These are phyloP conservation scores for Claviceps capensis DNA, from an alignment of 2,329 filamentous ascomycete species.

Conservation along the genomic window DNA sequence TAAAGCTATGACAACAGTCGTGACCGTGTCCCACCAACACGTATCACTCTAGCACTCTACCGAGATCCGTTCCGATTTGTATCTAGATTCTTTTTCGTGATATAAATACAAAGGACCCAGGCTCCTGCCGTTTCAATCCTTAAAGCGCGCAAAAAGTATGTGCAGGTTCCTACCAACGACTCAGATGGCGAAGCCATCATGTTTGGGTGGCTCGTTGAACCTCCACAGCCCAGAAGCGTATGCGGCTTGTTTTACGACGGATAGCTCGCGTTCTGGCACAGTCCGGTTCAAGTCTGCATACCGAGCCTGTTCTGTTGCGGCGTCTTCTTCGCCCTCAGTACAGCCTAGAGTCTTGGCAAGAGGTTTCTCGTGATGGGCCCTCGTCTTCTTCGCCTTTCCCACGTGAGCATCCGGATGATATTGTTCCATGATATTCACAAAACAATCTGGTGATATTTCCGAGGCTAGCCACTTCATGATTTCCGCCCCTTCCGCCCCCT, in stretches of 20 bases:
- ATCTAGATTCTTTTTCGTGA: background rate
- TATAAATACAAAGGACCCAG: background rate
- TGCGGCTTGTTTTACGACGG: conserved; percentile 51
- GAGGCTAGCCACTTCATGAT: conserved; percentile 67
- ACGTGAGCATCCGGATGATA: conserved; percentile 73
- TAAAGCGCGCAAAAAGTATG: background rate
- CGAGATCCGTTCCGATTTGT: background rate
- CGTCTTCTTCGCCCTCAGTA: conserved; percentile 20
- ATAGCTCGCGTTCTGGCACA: conserved; percentile 45
- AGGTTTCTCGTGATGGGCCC: conserved; percentile 12
- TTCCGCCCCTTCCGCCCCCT: conserved; percentile 55
- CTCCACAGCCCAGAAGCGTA: conserved; percentile 63
- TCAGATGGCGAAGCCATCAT: conserved; percentile 35
- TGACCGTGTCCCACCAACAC: background rate
- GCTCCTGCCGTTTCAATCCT: background rate
- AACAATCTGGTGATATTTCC: conserved; percentile 60
- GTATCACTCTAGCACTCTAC: background rate
- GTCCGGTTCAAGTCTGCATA: conserved; percentile 69
- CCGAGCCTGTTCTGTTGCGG: conserved; percentile 30
- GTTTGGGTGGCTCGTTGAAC: conserved; percentile 51
- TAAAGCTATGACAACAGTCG: background rate
- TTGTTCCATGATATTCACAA: conserved; percentile 83
- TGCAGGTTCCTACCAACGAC: background rate
- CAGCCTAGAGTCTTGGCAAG: background rate
- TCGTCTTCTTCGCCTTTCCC: conserved; percentile 45